A percentile compares a stretch with the other conserved stretches of the same genome.
Conservation (phyloP, 1,284 basidiomycete genomes). For the Anthracocystis walkeri region DNA sequence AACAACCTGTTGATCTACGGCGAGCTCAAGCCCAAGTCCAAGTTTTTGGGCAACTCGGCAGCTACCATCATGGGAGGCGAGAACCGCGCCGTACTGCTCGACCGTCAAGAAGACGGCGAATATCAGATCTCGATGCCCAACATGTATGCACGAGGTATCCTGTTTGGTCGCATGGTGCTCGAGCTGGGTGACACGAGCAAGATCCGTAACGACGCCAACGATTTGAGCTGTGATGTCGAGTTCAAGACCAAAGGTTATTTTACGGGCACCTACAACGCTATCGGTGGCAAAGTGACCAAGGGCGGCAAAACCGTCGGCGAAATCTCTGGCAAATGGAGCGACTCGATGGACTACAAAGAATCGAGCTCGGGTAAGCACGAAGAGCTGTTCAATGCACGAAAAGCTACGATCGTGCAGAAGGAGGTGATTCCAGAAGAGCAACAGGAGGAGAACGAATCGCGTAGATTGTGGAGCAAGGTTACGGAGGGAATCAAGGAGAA, state of each 20-base stretch:
- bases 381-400: constrained; percentile 84
- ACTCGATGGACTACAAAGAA: constrained; percentile 86
- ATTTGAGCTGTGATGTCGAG: constrained; percentile 84
- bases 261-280: constrained; percentile 93
- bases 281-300: constrained; percentile 83
- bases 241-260: constrained; percentile 99
- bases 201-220: constrained; percentile 84
- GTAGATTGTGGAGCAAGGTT: constrained; percentile 81
- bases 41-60: constrained; percentile 86
- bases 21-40: constrained; percentile 93
- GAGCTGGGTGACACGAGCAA: constrained; percentile 91
- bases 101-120: constrained; percentile 63
- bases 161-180: constrained; percentile 97
- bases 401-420: constrained; percentile 81
- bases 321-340: constrained; percentile 89
- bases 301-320: constrained; percentile 83
- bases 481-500: constrained; percentile 87
- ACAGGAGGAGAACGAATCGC: constrained; percentile 91
- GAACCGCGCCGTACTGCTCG: constrained; percentile 73
- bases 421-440: constrained; percentile 84
- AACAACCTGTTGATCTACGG: constrained; percentile 85
- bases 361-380: constrained; percentile 75
- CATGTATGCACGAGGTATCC: constrained; percentile 89
- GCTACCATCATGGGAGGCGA: constrained; percentile 86
- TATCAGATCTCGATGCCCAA: constrained; percentile 69